phyloP scores from a whole-genome alignment of 495 filamentous ascomycete genomes.

The Penicillium atrosanguineum region DNA sequence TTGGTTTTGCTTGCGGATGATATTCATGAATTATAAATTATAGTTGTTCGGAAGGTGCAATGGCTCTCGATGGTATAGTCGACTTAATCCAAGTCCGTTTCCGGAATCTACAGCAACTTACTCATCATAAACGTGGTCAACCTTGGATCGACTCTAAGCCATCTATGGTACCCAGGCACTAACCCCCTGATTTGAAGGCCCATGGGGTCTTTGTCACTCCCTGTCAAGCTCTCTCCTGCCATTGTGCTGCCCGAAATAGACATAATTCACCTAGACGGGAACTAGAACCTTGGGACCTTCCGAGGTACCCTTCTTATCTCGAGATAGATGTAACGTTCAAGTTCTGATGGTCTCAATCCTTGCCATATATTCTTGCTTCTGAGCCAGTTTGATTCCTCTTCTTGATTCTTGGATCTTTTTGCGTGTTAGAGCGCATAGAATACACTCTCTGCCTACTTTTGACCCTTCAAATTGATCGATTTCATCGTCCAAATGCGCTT shows the following conservation, averaged over 20 bases:
- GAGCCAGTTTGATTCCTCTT: not conserved
- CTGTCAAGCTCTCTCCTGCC: not conserved
- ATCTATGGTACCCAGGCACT: conserved; percentile 4
- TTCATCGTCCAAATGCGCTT: conserved; percentile 2
- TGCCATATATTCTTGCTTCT: not conserved
- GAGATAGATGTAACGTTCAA: not conserved
- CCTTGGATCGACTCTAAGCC: not conserved
- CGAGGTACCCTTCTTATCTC: not conserved
- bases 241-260: conserved; percentile 9
- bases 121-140: not conserved
- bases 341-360: not conserved
- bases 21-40: not conserved
- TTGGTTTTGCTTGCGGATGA: not conserved
- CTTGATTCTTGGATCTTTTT: not conserved
- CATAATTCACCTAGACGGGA: not conserved
- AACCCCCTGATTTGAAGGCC: not conserved
- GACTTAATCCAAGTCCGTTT: not conserved
- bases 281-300: not conserved
- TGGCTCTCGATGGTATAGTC: not conserved
- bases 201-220: not conserved
- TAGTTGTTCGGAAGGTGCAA: not conserved
- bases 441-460: not conserved
- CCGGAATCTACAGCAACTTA: not conserved
- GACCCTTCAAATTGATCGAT: not conserved
- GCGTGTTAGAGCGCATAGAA: not conserved